Evolutionary conservation across 2,329 filamentous ascomycete species (phyloP).

Genomic region (Chalaropsis thielavioides): DNA sequence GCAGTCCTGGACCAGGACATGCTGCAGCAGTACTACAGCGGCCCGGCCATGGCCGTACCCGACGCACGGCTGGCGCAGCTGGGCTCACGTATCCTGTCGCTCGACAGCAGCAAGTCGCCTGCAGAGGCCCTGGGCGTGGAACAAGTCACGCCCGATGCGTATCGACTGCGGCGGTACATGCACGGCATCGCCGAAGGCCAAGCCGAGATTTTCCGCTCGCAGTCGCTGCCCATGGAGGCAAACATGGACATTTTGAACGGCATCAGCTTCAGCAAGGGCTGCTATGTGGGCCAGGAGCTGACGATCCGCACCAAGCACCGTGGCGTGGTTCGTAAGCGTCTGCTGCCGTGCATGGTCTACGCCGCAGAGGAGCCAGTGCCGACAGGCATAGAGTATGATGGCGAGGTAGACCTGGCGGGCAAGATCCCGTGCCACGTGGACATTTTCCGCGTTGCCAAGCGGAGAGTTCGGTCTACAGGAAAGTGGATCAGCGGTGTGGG

Average conservation of each 20-base stretch:
- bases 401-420: slow-evolving; percentile 24
- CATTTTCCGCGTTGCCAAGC: slow-evolving; percentile 38
- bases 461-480: slow-evolving; percentile 48
- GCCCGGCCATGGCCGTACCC: slow-evolving; percentile 26
- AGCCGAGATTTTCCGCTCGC: slow-evolving; percentile 55
- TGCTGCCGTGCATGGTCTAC: slow-evolving; percentile 69
- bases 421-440: slow-evolving; percentile 32
- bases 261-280: slow-evolving; percentile 90
- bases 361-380: slow-evolving; percentile 24
- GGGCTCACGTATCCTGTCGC: slow-evolving; percentile 35
- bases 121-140: slow-evolving; percentile 30
- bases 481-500: slow-evolving; percentile 69
- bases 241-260: slow-evolving; percentile 78
- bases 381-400: slow-evolving; percentile 34
- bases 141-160: slow-evolving; percentile 41
- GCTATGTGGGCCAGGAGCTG: slow-evolving; percentile 91
- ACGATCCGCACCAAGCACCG: slow-evolving; percentile 92
- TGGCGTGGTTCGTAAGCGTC: slow-evolving; percentile 80
- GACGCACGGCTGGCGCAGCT: slow-evolving; percentile 43
- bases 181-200: slow-evolving; percentile 76
- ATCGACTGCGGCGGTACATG: slow-evolving; percentile 63
- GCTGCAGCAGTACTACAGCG: neutral
- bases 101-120: slow-evolving; percentile 21
- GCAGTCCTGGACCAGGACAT: neutral
- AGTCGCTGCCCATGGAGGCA: slow-evolving; percentile 69